Percentiles rank a stretch among this genome's conserved stretches.
phyloP scores from a whole-genome alignment of 768 basidiomycete genomes.

The Neoboletus subvelutipes region DNA sequence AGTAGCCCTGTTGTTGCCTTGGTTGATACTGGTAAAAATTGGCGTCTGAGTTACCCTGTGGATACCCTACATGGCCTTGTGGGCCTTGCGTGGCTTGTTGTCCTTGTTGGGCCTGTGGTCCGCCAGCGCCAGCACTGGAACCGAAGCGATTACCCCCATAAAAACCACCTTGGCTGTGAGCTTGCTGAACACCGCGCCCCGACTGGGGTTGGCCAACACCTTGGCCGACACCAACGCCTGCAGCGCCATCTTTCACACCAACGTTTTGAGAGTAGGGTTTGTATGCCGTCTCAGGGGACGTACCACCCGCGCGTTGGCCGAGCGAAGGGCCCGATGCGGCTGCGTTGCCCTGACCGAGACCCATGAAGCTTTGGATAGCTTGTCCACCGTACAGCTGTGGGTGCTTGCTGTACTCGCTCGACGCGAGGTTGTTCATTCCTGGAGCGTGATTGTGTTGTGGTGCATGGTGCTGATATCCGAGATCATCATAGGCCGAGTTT shows the following conservation, averaged over 20 bases:
- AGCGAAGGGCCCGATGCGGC: conserved; percentile 47
- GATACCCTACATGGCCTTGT: conserved; percentile 49
- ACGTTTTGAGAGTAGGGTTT: conserved; percentile 63
- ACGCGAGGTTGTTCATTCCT: conserved; percentile 38
- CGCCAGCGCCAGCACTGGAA: conserved; percentile 40
- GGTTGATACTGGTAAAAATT: conserved; percentile 74
- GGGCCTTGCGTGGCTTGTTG: conserved; percentile 36
- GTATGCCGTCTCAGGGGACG: conserved; percentile 71
- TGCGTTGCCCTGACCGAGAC: conserved; percentile 47
- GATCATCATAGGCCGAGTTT: conserved; percentile 47
- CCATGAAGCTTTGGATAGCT: conserved; percentile 71
- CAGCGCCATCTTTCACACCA: conserved; percentile 58
- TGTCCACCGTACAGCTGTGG: conserved; percentile 49
- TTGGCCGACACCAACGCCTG: conserved; percentile 42
- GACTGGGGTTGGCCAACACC: conserved; percentile 38
- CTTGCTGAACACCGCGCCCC: conserved; percentile 45
- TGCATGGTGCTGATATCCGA: conserved; percentile 53
- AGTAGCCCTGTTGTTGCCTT: conserved; percentile 62
- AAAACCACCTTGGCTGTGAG: conserved; percentile 43
- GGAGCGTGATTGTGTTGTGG: conserved; percentile 58
- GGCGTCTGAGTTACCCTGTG: conserved; percentile 56
- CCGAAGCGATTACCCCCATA: conserved; percentile 46
- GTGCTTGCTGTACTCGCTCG: conserved; percentile 46
- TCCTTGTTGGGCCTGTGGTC: conserved; percentile 50
- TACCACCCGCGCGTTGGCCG: conserved; percentile 43